These are phyloP conservation scores for Zopfia rhizophila DNA, from an alignment of 2,329 filamentous ascomycete species.

Conservation along the genomic window DNA sequence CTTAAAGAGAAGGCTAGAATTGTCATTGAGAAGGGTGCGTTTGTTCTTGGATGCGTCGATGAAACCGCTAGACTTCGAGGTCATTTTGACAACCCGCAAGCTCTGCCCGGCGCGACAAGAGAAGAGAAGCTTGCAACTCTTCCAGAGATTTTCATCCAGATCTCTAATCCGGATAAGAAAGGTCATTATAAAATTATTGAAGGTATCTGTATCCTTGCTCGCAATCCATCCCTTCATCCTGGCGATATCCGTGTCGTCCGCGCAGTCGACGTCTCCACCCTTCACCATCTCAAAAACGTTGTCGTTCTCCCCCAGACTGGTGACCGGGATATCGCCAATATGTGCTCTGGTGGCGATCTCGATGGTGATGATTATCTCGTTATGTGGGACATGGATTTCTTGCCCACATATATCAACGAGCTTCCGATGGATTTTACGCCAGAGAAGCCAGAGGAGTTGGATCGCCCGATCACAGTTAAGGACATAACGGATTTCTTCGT, in stretches of 20 bases:
- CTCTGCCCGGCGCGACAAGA: slow-evolving; percentile 56
- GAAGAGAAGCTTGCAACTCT: slow-evolving; percentile 57
- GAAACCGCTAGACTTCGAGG: slow-evolving; percentile 82
- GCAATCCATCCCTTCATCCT: slow-evolving; percentile 93
- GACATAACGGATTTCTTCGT: slow-evolving; percentile 90
- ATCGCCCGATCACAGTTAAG: slow-evolving; percentile 72
- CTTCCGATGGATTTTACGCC: slow-evolving; percentile 81
- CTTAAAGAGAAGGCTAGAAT: slow-evolving; percentile 94
- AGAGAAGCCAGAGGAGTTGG: slow-evolving; percentile 65
- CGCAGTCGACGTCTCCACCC: slow-evolving; percentile 77
- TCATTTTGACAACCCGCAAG: slow-evolving; percentile 66
- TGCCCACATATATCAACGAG: slow-evolving; percentile 72
- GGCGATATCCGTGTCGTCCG: slow-evolving; percentile 90
- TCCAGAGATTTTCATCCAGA: slow-evolving; percentile 90
- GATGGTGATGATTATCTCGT: slow-evolving; percentile 97
- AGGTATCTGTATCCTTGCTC: slow-evolving; percentile 83
- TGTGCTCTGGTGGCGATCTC: slow-evolving; percentile 95
- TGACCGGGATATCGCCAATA: slow-evolving; percentile 85
- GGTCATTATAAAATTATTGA: slow-evolving; percentile 72
- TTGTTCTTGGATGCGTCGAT: slow-evolving; percentile 88
- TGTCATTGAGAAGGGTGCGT: slow-evolving; percentile 82
- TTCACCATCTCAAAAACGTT: slow-evolving; percentile 83
- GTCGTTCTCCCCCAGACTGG: slow-evolving; percentile 88
- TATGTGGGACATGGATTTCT: slow-evolving; percentile 83
- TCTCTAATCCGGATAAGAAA: slow-evolving; percentile 68